A percentile compares a stretch with the other conserved stretches of the same genome.
These are phyloP conservation scores for Populus hybrid DNA, from an alignment of 441 rosid species.

Conservation along the genomic window DNA sequence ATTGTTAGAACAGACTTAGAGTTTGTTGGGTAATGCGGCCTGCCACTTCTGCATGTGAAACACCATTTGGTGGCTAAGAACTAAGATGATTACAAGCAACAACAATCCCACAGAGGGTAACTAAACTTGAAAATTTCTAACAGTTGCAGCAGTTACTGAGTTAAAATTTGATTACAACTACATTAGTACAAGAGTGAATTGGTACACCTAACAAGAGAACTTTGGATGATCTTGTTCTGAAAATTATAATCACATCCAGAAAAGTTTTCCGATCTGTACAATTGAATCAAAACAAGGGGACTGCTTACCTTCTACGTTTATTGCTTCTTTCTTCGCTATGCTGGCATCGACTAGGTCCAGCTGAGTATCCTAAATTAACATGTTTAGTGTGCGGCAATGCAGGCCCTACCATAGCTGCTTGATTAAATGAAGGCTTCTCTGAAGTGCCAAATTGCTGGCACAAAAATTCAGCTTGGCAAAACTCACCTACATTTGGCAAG, in stretches of 20 bases:
- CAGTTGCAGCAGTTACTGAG: neutral
- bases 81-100: neutral
- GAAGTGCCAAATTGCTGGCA: slow-evolving; percentile 38
- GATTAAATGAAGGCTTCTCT: slow-evolving; percentile 32
- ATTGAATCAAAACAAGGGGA: slow-evolving; percentile 18
- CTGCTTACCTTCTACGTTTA: slow-evolving; percentile 27
- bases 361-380: slow-evolving; percentile 24
- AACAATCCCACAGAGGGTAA: neutral
- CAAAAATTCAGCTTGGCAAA: slow-evolving; percentile 33
- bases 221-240: slow-evolving; percentile 9
- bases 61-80: neutral
- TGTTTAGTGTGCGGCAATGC: slow-evolving; percentile 18
- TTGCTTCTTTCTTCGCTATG: slow-evolving; percentile 26
- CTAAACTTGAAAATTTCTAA: neutral
- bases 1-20: too few relatives aligned
- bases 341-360: slow-evolving; percentile 24
- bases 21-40: too few relatives aligned
- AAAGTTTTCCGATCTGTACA: slow-evolving; percentile 34
- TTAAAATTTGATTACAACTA: neutral
- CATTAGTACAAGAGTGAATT: neutral
- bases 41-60: neutral
- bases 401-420: slow-evolving; percentile 26
- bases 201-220: neutral
- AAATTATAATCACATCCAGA: slow-evolving; percentile 6
- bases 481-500: slow-evolving; percentile 32